Percentiles rank a stretch among this genome's conserved stretches.
These are phyloP conservation scores for Xylariomycetidae sp. DNA, from an alignment of 2,329 filamentous ascomycete genomes.

Conservation along the genomic window DNA sequence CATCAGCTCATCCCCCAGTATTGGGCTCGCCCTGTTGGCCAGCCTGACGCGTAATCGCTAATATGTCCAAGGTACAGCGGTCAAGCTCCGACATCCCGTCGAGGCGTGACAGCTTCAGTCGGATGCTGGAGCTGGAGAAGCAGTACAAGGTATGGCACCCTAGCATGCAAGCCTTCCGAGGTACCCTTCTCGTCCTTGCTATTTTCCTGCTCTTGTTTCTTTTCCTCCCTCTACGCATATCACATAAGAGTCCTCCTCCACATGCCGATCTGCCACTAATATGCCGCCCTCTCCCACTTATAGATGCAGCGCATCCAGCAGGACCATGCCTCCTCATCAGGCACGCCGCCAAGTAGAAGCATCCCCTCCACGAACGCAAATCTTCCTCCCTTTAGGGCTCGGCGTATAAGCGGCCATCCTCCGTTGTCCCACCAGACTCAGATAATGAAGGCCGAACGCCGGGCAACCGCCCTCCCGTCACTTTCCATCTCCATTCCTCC, in stretches of 20 bases:
- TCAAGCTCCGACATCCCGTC: slow-evolving; percentile 20
- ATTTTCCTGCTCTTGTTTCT: slow-evolving; percentile 5
- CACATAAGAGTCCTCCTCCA: no score
- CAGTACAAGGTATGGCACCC: slow-evolving; percentile 46
- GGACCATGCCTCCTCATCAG: slow-evolving; percentile 22
- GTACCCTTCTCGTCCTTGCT: slow-evolving; percentile 9
- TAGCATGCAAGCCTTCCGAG: slow-evolving; percentile 23
- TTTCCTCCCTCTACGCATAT: slow-evolving; percentile 9
- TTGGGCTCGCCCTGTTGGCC: slow-evolving; percentile 10
- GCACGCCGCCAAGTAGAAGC: slow-evolving; percentile 22
- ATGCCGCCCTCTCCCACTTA: slow-evolving; percentile 21
- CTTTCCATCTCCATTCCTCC: slow-evolving; percentile 28
- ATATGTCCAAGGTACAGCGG: slow-evolving; percentile 26
- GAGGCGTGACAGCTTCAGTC: slow-evolving; percentile 45
- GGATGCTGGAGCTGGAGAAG: slow-evolving; percentile 55
- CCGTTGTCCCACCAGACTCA: slow-evolving; percentile 27
- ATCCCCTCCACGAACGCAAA: slow-evolving; percentile 22
- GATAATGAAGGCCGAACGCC: slow-evolving; percentile 28
- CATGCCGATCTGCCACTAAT: slow-evolving; percentile 21
- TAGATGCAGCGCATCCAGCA: slow-evolving; percentile 32
- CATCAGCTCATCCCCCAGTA: slow-evolving; percentile 4
- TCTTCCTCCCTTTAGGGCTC: slow-evolving; percentile 23
- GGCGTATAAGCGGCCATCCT: slow-evolving; percentile 26
- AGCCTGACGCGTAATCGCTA: slow-evolving; percentile 25
- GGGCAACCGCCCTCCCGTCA: slow-evolving; percentile 24